These are phyloP conservation scores for Dianthus caryophyllus DNA, from an alignment of 148 eudicot species.

Conservation along the genomic window DNA sequence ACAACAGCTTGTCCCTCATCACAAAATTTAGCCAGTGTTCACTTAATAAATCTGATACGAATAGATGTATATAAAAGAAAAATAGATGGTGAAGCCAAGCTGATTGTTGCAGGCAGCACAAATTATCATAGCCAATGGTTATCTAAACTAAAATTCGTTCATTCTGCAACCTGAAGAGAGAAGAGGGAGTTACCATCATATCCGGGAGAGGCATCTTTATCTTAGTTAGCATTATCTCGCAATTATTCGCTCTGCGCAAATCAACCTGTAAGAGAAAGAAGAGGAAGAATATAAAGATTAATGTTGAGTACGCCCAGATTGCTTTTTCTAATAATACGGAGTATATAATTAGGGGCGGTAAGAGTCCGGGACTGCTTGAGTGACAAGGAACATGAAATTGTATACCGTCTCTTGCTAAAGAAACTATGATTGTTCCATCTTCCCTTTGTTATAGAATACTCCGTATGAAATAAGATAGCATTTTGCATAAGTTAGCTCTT, in stretches of 20 bases:
- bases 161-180: slow-evolving; percentile 7
- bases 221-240: slow-evolving; percentile 98
- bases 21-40: background rate
- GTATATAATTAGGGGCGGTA: too few species aligned
- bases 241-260: slow-evolving; percentile 89
- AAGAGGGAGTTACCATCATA: slow-evolving; percentile 64
- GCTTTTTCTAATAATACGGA: too few species aligned
- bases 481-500: background rate
- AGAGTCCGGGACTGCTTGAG: too few species aligned
- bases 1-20: background rate
- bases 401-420: background rate
- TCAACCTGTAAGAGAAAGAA: slow-evolving; percentile 56
- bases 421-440: background rate
- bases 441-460: background rate
- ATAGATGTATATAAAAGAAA: background rate
- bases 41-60: background rate
- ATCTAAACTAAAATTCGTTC: background rate
- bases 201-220: slow-evolving; percentile 94
- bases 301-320: background rate
- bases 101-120: too few species aligned
- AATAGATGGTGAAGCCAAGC: too few species aligned
- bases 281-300: slow-evolving; percentile 1
- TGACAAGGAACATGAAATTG: background rate
- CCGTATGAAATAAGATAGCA: background rate
- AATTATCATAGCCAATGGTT: background rate